These are phyloP conservation scores for Cephalotrichum gorgonifer DNA, from an alignment of 2,329 filamentous ascomycete genomes.

Conservation along the genomic window DNA sequence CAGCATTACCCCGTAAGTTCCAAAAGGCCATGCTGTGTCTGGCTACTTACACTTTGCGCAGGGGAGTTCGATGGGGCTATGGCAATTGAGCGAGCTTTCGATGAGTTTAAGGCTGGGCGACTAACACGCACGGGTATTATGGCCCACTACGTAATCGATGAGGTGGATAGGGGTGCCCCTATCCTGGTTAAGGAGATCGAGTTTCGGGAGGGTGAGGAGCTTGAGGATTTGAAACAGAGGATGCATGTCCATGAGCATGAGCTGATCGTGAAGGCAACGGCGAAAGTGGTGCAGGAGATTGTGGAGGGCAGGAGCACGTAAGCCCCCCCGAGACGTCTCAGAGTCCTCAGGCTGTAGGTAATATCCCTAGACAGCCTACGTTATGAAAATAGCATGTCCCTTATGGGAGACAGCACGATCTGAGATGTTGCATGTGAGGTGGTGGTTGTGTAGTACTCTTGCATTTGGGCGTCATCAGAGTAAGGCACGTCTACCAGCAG, in stretches of 20 bases:
- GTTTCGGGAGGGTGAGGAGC: conserved; percentile 49
- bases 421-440: too few species aligned
- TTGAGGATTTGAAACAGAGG: conserved; percentile 57
- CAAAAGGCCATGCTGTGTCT: neutral
- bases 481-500: too few species aligned
- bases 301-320: too few species aligned
- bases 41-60: conserved; percentile 12
- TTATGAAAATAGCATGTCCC: too few species aligned
- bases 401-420: too few species aligned
- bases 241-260: conserved; percentile 71
- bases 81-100: conserved; percentile 70
- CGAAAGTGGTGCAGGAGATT: conserved; percentile 33
- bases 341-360: too few species aligned
- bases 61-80: conserved; percentile 67
- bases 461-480: too few species aligned
- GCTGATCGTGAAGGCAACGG: conserved; percentile 67
- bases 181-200: conserved; percentile 62
- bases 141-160: conserved; percentile 73
- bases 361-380: too few species aligned
- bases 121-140: conserved; percentile 72
- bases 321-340: too few species aligned
- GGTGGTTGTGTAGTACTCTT: too few species aligned
- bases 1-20: conserved; percentile 23
- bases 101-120: conserved; percentile 54
- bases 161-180: conserved; percentile 71